Evolutionary conservation across 495 filamentous ascomycete genomes (phyloP).

Genomic region (Amphirosellinia nigrospora): DNA sequence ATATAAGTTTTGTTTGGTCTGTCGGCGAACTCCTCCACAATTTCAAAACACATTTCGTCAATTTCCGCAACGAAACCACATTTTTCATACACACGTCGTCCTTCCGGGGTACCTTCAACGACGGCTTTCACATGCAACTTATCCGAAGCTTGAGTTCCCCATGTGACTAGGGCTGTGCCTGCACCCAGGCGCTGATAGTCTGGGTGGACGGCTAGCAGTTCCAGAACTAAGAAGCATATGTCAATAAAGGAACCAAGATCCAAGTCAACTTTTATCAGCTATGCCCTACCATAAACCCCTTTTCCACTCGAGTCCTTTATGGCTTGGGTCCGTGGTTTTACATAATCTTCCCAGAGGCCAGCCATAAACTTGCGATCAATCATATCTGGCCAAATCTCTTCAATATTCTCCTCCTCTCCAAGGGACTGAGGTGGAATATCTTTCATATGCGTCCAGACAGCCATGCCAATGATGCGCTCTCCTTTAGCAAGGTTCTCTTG

Average conservation of each 20-base stretch:
- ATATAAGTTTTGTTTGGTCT: slow-evolving; percentile 31
- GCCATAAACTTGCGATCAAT: slow-evolving; percentile 34
- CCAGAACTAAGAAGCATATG: slow-evolving; percentile 40
- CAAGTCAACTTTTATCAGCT: neutral
- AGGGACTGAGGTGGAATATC: slow-evolving; percentile 30
- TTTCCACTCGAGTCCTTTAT: slow-evolving; percentile 23
- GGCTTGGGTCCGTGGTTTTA: slow-evolving; percentile 27
- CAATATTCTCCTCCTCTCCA: slow-evolving; percentile 28
- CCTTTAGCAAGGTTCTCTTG: neutral
- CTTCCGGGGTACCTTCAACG: slow-evolving; percentile 35
- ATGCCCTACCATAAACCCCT: slow-evolving; percentile 31
- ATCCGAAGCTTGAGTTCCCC: slow-evolving; percentile 56
- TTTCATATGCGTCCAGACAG: slow-evolving; percentile 36
- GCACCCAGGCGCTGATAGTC: slow-evolving; percentile 57
- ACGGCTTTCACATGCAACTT: slow-evolving; percentile 36
- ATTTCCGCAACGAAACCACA: slow-evolving; percentile 31
- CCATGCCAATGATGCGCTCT: slow-evolving; percentile 32
- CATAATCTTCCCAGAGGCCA: slow-evolving; percentile 33
- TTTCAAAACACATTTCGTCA: slow-evolving; percentile 34
- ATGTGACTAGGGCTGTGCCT: slow-evolving; percentile 54
- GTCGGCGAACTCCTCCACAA: slow-evolving; percentile 25
- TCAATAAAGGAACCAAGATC: neutral
- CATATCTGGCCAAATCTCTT: slow-evolving; percentile 33
- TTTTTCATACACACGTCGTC: slow-evolving; percentile 32
- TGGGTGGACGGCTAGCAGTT: slow-evolving; percentile 57